Percentiles rank a stretch among this genome's conserved stretches.
These are phyloP conservation scores for Sporisorium iseilematis-ciliati DNA, from an alignment of 1,284 basidiomycete species.

Conservation along the genomic window DNA sequence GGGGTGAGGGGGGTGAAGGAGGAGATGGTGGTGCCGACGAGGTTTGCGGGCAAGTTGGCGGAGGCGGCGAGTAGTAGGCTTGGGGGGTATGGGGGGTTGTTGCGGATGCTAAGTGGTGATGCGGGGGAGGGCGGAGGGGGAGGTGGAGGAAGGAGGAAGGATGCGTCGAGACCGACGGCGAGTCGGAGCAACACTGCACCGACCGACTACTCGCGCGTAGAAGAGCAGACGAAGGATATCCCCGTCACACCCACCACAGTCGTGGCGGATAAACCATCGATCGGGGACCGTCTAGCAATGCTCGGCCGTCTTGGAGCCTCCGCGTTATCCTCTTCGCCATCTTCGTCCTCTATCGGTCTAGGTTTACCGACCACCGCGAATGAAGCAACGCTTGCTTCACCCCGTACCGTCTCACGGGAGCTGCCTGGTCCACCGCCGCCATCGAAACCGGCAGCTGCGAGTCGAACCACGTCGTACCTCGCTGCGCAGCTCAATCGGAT, in stretches of 20 bases:
- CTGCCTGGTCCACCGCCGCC: constrained; percentile 39
- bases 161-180: no score
- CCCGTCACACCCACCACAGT: background rate
- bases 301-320: constrained; percentile 52
- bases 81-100: no score
- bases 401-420: constrained; percentile 21
- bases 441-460: constrained; percentile 7
- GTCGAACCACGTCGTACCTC: constrained; percentile 19
- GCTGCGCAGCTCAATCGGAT: constrained; percentile 3
- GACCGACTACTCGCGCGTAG: constrained; percentile 12
- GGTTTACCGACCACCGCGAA: constrained; percentile 12
- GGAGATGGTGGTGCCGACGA: no score
- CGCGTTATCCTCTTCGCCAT: constrained; percentile 14
- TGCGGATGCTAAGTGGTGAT: no score
- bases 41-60: no score
- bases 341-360: constrained; percentile 13
- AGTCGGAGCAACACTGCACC: background rate
- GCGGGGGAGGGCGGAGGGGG: no score
- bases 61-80: no score
- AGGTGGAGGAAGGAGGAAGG: no score
- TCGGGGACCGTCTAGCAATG: constrained; percentile 73
- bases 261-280: constrained; percentile 8
- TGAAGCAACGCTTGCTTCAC: constrained; percentile 2
- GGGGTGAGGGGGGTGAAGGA: no score
- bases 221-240: constrained; percentile 12